phyloP scores from a whole-genome alignment of 176 grass and related monocot species.

The Musa itinerans region DNA sequence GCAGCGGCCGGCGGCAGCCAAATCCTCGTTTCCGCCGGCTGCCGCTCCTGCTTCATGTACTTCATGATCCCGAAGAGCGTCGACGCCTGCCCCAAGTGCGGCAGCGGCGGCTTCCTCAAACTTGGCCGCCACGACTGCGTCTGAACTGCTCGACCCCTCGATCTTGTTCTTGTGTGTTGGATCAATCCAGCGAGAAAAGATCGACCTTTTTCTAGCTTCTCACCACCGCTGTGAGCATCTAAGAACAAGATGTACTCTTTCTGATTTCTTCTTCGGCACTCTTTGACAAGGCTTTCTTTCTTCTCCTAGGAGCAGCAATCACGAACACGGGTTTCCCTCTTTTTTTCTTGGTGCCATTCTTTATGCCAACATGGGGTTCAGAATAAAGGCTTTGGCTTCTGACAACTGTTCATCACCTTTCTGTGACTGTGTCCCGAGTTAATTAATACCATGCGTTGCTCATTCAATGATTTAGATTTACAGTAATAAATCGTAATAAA shows the following conservation, averaged over 20 bases:
- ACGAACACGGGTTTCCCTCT: neutral
- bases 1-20: slow-evolving; percentile 25
- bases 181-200: neutral
- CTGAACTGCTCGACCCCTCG: neutral
- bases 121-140: slow-evolving; percentile 1
- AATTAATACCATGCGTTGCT: neutral
- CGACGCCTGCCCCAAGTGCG: slow-evolving; percentile 14
- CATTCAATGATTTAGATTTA: too few species aligned
- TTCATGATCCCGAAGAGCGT: slow-evolving; percentile 11
- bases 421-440: neutral
- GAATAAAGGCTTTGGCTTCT: neutral
- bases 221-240: too few species aligned
- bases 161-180: neutral
- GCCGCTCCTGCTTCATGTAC: slow-evolving; percentile 10
- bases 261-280: neutral
- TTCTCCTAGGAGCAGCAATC: neutral
- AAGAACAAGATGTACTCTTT: neutral
- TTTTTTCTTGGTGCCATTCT: neutral
- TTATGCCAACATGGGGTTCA: neutral
- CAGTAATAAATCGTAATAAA: too few species aligned
- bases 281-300: neutral
- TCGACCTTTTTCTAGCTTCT: neutral
- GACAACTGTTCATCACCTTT: neutral
- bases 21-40: neutral
- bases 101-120: slow-evolving; percentile 8